Evolutionary conservation across 805 yeast genomes (phyloP), one percentile per base, ranked within the genome.

Genomic region (Pichia manshurica): DNA sequence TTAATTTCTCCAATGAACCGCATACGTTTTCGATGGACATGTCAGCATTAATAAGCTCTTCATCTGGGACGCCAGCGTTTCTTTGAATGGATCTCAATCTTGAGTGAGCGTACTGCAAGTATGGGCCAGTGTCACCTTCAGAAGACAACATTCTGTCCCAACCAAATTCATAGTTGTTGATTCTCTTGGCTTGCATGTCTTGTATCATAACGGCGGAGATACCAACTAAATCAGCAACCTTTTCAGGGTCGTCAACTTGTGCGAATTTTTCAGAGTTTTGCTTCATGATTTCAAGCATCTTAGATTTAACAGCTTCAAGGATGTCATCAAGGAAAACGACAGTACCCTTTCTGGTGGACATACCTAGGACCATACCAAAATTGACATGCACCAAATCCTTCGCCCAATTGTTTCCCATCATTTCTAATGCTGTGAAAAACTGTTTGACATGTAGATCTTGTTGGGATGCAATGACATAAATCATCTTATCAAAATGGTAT

Each of bases 91-190:
- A 89, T 70, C 95, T 80, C 64, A 93, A 80, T 70, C 99, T 87
- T 19, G 98, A 89, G 71, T 93, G 99, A 39, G 99, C 98, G 64
- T 93, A 93, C 70, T 93, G 99, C 66, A 93, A 77, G 71, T 93
- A 93, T 51, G 99, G 98, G 65, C 99, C 99, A 48, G 99, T 93
- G 70, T 93, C 99, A 70, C 99, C 99, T 74, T 93, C 99, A 56
- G 93, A 90, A 3, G 98, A 88, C 39, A 86, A 77, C 97, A 93
- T 93, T 74, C 99, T 85, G 60, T 87, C 88, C 99, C 99, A 93
- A 69, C 88, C 87, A 72, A 93, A 93, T 61, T 83, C 87, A 72
- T 93, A 93, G 72, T 93, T 91, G 74, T 91, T 89, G 69, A 91
- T 79, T 69, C 99, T 84, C 74, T 93, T 93, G 52, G 96, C 82